These are phyloP conservation scores for Mangifera indica DNA, from an alignment of 345 rosid genomes.

Conservation along the genomic window DNA sequence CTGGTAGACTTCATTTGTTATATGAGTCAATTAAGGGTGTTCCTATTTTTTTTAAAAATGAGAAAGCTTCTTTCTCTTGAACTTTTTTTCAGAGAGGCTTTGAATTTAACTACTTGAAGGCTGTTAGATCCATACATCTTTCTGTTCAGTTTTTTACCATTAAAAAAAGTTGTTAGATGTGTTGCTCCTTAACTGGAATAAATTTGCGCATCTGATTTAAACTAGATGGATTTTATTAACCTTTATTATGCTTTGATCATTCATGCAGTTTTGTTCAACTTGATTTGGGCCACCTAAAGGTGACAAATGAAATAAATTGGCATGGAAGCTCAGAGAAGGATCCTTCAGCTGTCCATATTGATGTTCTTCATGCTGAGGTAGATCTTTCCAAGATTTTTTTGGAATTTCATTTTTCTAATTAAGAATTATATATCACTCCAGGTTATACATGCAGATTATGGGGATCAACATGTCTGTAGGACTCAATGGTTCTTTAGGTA, in stretches of 20 bases:
- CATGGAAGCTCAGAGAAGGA: constrained; percentile 82
- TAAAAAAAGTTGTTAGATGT: neutral
- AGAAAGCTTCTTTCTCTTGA: neutral
- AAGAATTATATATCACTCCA: constrained; percentile 19
- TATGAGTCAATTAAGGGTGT: neutral
- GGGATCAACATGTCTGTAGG: constrained; percentile 97
- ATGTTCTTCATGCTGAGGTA: constrained; percentile 95
- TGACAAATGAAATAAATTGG: constrained; percentile 92
- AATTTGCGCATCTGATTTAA: constrained; percentile 5
- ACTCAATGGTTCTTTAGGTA: constrained; percentile 72
- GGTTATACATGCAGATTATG: constrained; percentile 58
- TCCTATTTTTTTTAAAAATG: neutral
- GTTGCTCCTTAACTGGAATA: constrained; percentile 2
- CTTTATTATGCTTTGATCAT: constrained; percentile 16
- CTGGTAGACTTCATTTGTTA: neutral
- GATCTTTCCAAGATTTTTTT: constrained; percentile 16
- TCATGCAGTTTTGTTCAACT: constrained; percentile 86
- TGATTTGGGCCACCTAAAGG: constrained; percentile 85
- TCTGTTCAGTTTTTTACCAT: neutral
- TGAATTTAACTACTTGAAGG: neutral
- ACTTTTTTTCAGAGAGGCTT: too few relatives aligned
- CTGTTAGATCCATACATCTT: neutral
- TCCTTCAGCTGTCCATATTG: constrained; percentile 91
- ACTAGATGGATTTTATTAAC: constrained; percentile 13
- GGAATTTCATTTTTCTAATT: constrained; percentile 11